Conservation (phyloP, 2,329 filamentous ascomycete genomes). For the Aspergillus transmontanensis region DNA sequence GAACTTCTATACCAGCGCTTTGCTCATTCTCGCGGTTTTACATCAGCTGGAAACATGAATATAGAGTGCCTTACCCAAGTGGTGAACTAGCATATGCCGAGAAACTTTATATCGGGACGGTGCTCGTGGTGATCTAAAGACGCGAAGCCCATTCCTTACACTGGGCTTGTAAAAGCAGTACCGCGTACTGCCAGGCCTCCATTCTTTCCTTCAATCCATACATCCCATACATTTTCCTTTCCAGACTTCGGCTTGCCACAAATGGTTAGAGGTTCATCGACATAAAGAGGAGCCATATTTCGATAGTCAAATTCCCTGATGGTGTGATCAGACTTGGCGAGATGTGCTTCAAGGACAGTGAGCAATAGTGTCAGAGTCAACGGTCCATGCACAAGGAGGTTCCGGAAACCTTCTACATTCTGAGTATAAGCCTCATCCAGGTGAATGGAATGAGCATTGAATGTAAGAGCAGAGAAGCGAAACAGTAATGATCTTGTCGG, state of each 20-base stretch:
- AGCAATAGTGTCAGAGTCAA: slow-evolving; percentile 78
- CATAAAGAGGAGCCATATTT: slow-evolving; percentile 81
- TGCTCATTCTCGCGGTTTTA: not conserved
- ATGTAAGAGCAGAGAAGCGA: slow-evolving; percentile 85
- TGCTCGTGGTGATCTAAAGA: not conserved
- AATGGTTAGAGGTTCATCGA: slow-evolving; percentile 68
- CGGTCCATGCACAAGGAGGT: slow-evolving; percentile 84
- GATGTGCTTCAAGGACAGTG: slow-evolving; percentile 62
- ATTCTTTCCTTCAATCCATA: slow-evolving; percentile 66
- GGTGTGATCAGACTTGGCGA: slow-evolving; percentile 37
- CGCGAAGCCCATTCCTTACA: not conserved
- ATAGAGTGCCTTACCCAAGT: not conserved
- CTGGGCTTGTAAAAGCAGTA: slow-evolving; percentile 36
- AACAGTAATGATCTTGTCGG: slow-evolving; percentile 77
- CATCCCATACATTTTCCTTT: slow-evolving; percentile 55
- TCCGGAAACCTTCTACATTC: slow-evolving; percentile 71
- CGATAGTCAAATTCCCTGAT: slow-evolving; percentile 71
- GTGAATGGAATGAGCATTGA: slow-evolving; percentile 92
- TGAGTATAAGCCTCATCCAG: slow-evolving; percentile 72
- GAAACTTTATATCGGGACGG: not conserved
- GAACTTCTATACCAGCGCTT: not conserved
- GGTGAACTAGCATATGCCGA: not conserved
- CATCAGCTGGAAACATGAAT: not conserved
- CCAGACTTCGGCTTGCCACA: slow-evolving; percentile 61
- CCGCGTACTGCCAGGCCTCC: slow-evolving; percentile 68